phyloP scores from a whole-genome alignment of 805 yeast genomes.

The Sungouiozyma intestinalis region DNA sequence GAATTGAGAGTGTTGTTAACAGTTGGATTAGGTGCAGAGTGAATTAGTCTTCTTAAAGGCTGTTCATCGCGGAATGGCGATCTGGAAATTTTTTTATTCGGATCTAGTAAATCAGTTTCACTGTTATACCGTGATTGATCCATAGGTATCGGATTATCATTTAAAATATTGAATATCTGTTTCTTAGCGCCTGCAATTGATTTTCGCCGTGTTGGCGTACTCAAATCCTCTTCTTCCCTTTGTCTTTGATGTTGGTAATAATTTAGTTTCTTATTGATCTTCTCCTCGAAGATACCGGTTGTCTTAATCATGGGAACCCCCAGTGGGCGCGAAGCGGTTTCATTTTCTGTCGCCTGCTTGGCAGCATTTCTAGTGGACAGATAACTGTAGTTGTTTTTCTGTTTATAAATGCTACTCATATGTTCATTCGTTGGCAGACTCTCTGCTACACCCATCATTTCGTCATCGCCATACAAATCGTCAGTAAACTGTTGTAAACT shows the following conservation, averaged over 20 bases:
- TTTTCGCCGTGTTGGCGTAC: constrained; percentile 19
- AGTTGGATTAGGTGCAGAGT: constrained; percentile 12
- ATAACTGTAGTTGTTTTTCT: not conserved
- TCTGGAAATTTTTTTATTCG: constrained; percentile 7
- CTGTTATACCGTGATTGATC: constrained; percentile 1
- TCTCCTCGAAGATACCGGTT: constrained; percentile 1
- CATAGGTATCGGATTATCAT: not conserved
- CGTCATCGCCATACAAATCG: constrained; percentile 25
- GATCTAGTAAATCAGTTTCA: not conserved
- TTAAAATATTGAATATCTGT: not conserved
- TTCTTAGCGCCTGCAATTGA: constrained; percentile 9
- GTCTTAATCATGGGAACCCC: constrained; percentile 6
- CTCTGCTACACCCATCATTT: not conserved
- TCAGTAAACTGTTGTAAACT: constrained; percentile 28
- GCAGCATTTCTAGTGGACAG: constrained; percentile 1
- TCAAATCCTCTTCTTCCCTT: constrained; percentile 3
- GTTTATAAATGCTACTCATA: not conserved
- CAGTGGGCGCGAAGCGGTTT: constrained; percentile 1
- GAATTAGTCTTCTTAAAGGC: constrained; percentile 13
- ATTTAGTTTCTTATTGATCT: constrained; percentile 2
- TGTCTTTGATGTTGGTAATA: not conserved
- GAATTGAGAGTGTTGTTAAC: constrained; percentile 12
- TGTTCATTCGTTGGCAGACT: not conserved
- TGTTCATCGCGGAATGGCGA: constrained; percentile 2
- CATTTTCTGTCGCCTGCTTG: not conserved